These are phyloP conservation scores for Mantamonas sphyraenae DNA, from an alignment of 78 protist species.

Conservation along the genomic window DNA sequence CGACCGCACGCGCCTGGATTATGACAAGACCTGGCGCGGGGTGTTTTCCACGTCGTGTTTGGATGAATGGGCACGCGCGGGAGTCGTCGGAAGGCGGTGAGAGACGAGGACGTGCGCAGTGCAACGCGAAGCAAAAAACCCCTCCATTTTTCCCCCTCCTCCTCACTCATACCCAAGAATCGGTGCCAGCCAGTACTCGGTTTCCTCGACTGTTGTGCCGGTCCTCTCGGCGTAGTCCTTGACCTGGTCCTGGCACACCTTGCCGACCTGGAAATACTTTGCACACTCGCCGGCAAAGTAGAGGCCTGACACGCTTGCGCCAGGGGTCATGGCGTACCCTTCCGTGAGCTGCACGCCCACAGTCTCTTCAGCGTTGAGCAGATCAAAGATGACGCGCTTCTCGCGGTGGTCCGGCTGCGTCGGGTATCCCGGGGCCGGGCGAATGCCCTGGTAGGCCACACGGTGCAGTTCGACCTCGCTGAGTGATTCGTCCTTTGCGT, in stretches of 20 bases:
- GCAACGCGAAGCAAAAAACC: no score
- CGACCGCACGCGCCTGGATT: no score
- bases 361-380: conserved; percentile 2
- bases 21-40: no score
- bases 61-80: no score
- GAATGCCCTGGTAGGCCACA: conserved; percentile 85
- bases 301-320: conserved; percentile 91
- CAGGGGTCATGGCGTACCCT: conserved; percentile 91
- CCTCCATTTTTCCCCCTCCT: no score
- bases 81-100: no score
- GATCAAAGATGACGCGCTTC: conserved; percentile 79
- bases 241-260: conserved; percentile 86
- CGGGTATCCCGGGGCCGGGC: conserved; percentile 99
- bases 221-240: conserved; percentile 84
- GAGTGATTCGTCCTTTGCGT: conserved; percentile 57
- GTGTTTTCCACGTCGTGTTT: no score
- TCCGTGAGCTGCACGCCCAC: conserved; percentile 77
- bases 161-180: conserved; percentile 72
- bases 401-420: conserved; percentile 98
- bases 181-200: conserved; percentile 76
- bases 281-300: conserved; percentile 78
- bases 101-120: no score
- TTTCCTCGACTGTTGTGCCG: conserved; percentile 35
- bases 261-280: conserved; percentile 93
- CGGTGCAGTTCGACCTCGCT: conserved; percentile 63